Base-by-base conservation (phyloP, 495 filamentous ascomycete genomes). In the Umbilicaria muhlenbergii region DNA sequence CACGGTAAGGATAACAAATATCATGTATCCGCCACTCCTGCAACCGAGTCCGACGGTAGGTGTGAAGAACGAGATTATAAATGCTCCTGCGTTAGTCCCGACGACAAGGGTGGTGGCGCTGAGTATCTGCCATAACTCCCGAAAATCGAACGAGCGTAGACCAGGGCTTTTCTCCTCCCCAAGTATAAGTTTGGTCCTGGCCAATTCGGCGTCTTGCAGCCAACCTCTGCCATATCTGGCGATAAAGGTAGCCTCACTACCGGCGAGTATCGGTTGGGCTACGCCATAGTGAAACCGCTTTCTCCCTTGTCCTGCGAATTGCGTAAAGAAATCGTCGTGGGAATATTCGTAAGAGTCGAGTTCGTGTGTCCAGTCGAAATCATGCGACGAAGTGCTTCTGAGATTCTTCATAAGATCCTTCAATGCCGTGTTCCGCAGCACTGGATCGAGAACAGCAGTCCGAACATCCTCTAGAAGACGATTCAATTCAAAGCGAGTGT, bases 31-130 rank as follows among this genome's bases (percentile, higher is more conserved):
- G 2, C 68, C 66, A 33, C 61, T 68, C 17, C 70, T 57, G 44
- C 70, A 74, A 3, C 63, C 64, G 5, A 73, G 46, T 2, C 70
- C 70, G n/a, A 69, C 62, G 3, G 67, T 70, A 0, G 67, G 67
- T 1, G 62, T 69, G 41, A 54, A 59, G 43, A 51, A 66, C 0
- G 60, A 64, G n/a, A 70, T 34, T 15, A 49, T 41, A 13, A 49
- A 49, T 5, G 46, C 46, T 3, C 46, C 46, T 35, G 32, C 28
- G 19, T 32, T 33, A 8, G 36, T 40, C 15, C 42, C 15, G 14
- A 28, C 33, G 4, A 52, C 42, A 13, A 52, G 34, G 12, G 28
- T 17, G 35, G 63, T 38, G 2, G 68, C 45, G 11, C 40, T 42
- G 8, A 44, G 14, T 28, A 69, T 58, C 28, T 70, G 60, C 56